These are phyloP conservation scores for Abelmoschus esculentus DNA, from an alignment of 345 rosid genomes.

Conservation along the genomic window DNA sequence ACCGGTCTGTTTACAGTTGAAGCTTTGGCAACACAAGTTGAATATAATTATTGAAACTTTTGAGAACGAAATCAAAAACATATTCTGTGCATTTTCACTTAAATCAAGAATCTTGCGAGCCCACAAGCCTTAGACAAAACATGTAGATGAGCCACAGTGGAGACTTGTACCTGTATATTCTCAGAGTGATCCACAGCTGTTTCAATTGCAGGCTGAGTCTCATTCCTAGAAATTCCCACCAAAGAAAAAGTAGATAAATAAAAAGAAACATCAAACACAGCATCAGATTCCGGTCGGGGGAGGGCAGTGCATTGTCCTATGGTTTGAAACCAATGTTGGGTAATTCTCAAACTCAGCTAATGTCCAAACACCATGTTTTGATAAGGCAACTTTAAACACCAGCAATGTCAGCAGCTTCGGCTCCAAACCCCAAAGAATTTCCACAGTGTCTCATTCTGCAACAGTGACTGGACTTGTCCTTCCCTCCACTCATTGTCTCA, in stretches of 20 bases:
- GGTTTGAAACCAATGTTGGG: background rate
- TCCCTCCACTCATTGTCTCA: background rate
- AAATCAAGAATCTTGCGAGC: background rate
- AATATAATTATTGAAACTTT: background rate
- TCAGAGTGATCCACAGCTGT: too few species aligned
- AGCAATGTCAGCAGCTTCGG: slow-evolving; percentile 15
- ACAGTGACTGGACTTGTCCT: background rate
- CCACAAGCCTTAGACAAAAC: too few species aligned
- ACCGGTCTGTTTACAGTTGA: background rate
- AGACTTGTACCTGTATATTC: too few species aligned
- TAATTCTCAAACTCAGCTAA: background rate
- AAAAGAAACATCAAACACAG: background rate
- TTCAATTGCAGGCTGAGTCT: too few species aligned
- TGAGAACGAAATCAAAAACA: too few species aligned
- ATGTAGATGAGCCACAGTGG: too few species aligned
- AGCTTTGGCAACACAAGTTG: background rate
- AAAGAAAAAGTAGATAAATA: background rate
- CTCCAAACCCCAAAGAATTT: slow-evolving; percentile 12
- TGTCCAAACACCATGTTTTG: background rate
- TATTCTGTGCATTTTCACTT: background rate
- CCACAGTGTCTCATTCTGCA: background rate
- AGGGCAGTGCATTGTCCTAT: slow-evolving; percentile 4
- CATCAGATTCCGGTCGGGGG: slow-evolving; percentile 14
- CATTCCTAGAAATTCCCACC: background rate
- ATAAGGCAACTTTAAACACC: background rate